Percentiles rank a stretch among this genome's conserved stretches.
phyloP scores from a whole-genome alignment of 768 basidiomycete genomes.

The Hypholoma fasciculare region DNA sequence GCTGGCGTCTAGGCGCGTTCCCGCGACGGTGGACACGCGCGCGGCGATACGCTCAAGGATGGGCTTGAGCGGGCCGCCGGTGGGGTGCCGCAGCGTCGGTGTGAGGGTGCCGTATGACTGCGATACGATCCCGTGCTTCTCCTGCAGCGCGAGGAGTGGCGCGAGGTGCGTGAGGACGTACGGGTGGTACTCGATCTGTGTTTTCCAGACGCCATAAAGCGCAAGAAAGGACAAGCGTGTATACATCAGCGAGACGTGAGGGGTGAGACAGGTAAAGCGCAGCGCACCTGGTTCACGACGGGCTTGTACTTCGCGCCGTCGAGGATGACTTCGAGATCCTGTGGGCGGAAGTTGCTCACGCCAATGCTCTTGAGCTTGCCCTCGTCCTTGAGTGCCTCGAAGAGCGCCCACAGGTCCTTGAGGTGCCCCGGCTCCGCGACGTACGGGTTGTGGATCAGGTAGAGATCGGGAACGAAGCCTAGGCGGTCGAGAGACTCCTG shows the following conservation, averaged over 20 bases:
- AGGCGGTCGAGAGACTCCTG: slow-evolving; percentile 48
- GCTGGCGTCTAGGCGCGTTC: slow-evolving; percentile 21
- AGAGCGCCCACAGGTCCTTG: slow-evolving; percentile 44
- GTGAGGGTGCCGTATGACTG: slow-evolving; percentile 37
- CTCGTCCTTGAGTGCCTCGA: slow-evolving; percentile 49
- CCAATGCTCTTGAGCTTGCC: slow-evolving; percentile 44
- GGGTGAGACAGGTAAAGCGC: too few species aligned
- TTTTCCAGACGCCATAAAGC: too few species aligned
- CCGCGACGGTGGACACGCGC: slow-evolving; percentile 20
- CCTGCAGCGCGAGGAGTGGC: slow-evolving; percentile 33
- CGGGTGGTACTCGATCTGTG: slow-evolving; percentile 37
- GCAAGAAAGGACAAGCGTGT: too few species aligned
- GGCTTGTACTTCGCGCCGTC: slow-evolving; percentile 48
- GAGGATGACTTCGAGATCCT: slow-evolving; percentile 42
- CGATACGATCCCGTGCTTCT: slow-evolving; percentile 36
- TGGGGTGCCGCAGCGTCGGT: slow-evolving; percentile 35
- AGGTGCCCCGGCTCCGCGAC: slow-evolving; percentile 25
- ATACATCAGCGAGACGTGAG: too few species aligned
- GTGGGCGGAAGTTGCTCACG: slow-evolving; percentile 53
- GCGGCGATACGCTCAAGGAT: slow-evolving; percentile 34
- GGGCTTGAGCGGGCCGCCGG: slow-evolving; percentile 37
- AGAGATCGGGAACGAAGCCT: slow-evolving; percentile 49
- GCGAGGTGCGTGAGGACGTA: slow-evolving; percentile 32
- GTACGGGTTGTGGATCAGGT: slow-evolving; percentile 48
- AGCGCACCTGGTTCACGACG: slow-evolving; percentile 50